Conservation (phyloP, 768 basidiomycete genomes). For the Rhodocollybia butyracea region DNA sequence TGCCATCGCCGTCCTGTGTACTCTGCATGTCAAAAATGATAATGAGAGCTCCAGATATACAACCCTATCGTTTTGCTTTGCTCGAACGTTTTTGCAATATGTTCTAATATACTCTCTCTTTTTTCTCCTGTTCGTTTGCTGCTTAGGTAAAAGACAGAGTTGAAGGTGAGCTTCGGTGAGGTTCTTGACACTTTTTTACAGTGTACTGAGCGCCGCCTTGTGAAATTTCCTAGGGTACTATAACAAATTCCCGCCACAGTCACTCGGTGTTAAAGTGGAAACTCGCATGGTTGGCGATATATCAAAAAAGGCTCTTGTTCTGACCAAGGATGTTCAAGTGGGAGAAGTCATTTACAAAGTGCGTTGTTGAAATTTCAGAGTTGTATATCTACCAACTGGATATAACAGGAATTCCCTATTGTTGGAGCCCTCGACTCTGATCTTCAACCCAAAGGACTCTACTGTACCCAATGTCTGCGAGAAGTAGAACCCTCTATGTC, state of each 20-base stretch:
- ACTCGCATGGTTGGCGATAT: conserved; percentile 25
- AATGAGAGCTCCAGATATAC: neutral
- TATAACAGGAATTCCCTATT: conserved; percentile 65
- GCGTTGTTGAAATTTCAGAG: conserved; percentile 4
- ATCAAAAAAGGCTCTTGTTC: conserved; percentile 55
- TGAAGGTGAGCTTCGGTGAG: conserved; percentile 62
- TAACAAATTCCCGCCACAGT: conserved; percentile 70
- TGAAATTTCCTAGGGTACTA: conserved; percentile 60
- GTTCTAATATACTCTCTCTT: conserved; percentile 64
- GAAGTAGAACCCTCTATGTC: conserved; percentile 43
- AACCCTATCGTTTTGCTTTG: conserved; percentile 5
- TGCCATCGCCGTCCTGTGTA: conserved; percentile 14
- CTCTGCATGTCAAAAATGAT: conserved; percentile 15
- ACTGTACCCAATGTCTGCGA: conserved; percentile 76
- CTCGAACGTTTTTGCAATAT: conserved; percentile 6
- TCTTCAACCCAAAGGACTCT: conserved; percentile 59
- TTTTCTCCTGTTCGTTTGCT: conserved; percentile 23
- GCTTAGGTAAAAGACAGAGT: conserved; percentile 61
- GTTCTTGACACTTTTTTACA: neutral
- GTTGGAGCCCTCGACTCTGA: conserved; percentile 71
- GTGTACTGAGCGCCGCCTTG: conserved; percentile 11
- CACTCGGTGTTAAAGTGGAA: conserved; percentile 64
- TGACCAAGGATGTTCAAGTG: conserved; percentile 60
- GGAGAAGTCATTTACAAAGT: conserved; percentile 82
- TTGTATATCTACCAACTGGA: neutral